A percentile compares a stretch with the other conserved stretches of the same genome.
Conservation (phyloP, 805 yeast species). For the Pichia heedii region DNA sequence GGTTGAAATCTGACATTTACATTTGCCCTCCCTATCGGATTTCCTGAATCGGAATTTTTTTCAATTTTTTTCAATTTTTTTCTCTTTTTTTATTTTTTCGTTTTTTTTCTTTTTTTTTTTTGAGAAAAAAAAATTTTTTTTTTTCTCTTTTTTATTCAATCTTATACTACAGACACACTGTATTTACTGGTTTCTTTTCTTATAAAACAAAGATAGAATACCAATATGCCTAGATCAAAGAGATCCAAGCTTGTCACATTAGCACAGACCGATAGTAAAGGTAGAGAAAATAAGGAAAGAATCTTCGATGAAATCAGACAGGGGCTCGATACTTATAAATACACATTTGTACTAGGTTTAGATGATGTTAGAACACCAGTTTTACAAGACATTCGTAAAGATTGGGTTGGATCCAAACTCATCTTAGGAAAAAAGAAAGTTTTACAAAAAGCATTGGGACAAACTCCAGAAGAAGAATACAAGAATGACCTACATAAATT, state of each 20-base stretch:
- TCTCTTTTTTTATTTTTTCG: too few species aligned
- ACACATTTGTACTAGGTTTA: constrained; percentile 76
- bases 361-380: constrained; percentile 95
- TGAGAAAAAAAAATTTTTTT: not conserved
- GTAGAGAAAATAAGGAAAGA: constrained; percentile 83
- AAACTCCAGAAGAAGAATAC: constrained; percentile 81
- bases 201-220: not conserved
- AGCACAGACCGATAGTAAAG: constrained; percentile 94
- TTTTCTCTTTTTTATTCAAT: not conserved
- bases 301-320: constrained; percentile 85
- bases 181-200: too few species aligned
- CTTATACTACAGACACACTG: too few species aligned
- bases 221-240: constrained; percentile 87
- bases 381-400: constrained; percentile 82
- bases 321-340: constrained; percentile 66
- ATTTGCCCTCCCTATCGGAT: too few species aligned
- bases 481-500: constrained; percentile 72
- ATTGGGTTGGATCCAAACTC: constrained; percentile 87
- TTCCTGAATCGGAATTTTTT: too few species aligned
- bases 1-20: too few species aligned
- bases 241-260: constrained; percentile 93
- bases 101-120: not conserved
- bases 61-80: too few species aligned
- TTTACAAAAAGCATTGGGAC: constrained; percentile 86
- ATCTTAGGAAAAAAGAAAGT: constrained; percentile 91